Conservation (phyloP, 2,329 filamentous ascomycete genomes). For the Epichloe sylvatica region DNA sequence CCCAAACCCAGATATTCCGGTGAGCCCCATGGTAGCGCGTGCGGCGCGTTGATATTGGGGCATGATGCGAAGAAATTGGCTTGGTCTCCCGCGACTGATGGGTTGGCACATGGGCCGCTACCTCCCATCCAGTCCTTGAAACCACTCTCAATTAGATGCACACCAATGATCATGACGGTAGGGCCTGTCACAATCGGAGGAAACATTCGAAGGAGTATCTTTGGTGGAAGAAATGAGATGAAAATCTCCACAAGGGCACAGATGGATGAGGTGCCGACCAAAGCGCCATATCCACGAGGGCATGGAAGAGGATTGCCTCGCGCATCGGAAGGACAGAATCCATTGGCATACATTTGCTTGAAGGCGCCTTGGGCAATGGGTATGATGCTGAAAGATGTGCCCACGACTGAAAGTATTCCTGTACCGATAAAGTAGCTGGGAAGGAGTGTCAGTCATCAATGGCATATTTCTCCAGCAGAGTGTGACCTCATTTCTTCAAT, state of each 20-base stretch:
- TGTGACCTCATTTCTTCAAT: neutral
- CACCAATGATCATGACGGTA: slow-evolving; percentile 57
- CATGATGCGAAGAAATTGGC: slow-evolving; percentile 44
- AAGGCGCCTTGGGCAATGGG: slow-evolving; percentile 48
- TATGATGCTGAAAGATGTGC: slow-evolving; percentile 29
- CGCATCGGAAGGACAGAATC: slow-evolving; percentile 45
- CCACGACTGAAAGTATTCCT: slow-evolving; percentile 66
- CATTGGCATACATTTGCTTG: slow-evolving; percentile 63
- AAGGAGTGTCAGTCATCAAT: neutral
- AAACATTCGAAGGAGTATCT: slow-evolving; percentile 56
- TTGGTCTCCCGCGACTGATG: slow-evolving; percentile 28
- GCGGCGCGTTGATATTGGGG: slow-evolving; percentile 53
- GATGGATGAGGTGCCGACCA: slow-evolving; percentile 55
- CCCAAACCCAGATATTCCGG: slow-evolving; percentile 67
- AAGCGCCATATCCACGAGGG: slow-evolving; percentile 57
- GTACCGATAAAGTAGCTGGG: slow-evolving; percentile 61
- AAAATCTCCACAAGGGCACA: slow-evolving; percentile 57
- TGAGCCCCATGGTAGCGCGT: slow-evolving; percentile 62
- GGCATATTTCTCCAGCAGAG: neutral
- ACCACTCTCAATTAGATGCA: slow-evolving; percentile 55
- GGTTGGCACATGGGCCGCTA: slow-evolving; percentile 40
- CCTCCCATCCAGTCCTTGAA: slow-evolving; percentile 72
- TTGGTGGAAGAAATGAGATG: slow-evolving; percentile 61
- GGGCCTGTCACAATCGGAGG: slow-evolving; percentile 67
- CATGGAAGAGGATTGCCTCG: slow-evolving; percentile 58